Base-by-base conservation (phyloP, 2,329 filamentous ascomycete species). In the Beauveria pseudobassiana region DNA sequence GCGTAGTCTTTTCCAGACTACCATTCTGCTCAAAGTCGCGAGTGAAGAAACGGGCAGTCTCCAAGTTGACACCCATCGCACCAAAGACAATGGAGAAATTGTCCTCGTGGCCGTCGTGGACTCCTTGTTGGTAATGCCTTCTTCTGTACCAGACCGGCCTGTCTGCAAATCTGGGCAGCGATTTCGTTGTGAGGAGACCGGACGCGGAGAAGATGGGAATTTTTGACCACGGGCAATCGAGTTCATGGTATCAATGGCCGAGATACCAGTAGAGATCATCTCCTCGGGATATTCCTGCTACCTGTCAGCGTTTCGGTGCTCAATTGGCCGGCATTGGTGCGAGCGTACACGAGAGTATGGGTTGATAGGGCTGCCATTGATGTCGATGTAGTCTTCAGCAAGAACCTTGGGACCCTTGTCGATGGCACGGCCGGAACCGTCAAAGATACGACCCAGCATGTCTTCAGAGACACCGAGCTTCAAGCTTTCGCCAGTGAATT, bases 41-140 rank as follows among this genome's bases (percentile, higher is more conserved):
- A 43, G 93, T 98, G 82, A 99, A 99, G 86, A 99, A 99, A 70
- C 95, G 90, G 70, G 90, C 91, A 38, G 95, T 99, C 76, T 99
- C 95, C 88, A 99, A 87, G 82, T 99, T 99, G 70, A 99, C 95
- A 92, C 95, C 95, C 95, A 99, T 99, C 73, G 95, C 95, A 73
- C 91, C 96, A 74, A 99, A 99, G 62, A 99, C 95, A 71, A 99
- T 99, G 64, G 93, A 97, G 84, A 99, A 99, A 82, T 99, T 99
- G 73, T 99, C 95, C 72, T 97, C 92, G 77, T 99, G 95, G 62
- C 87, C 93, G 72, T 99, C 96, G 73, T 99, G 95, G 28, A 95
- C 87, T 67, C 89, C 85, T 99, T 99, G 75, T 91, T 96, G 42
- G 92, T 88, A 59, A 87, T 76, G 57, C 92, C 82, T 91, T 72